Base-by-base conservation (phyloP, 768 basidiomycete genomes). In the Cubamyces lactineus region DNA sequence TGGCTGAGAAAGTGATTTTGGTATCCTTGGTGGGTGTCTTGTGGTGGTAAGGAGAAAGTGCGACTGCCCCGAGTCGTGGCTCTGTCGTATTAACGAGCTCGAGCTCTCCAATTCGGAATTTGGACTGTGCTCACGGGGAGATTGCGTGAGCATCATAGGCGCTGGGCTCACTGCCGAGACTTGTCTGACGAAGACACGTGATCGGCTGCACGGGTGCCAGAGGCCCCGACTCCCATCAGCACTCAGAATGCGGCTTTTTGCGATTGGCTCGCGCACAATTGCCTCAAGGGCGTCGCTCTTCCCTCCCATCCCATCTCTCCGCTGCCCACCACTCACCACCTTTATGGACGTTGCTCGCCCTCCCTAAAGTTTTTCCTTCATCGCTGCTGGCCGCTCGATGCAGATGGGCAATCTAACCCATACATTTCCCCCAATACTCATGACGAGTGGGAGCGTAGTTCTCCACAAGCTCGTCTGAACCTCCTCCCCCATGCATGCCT, bases 381-480 rank as follows among this genome's bases (percentile, higher is more conserved):
- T 34, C 34, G 9, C 34, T 34, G 34, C 5, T 11, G 34, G 34
- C 9, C 15, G 17, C 34, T 48, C 11, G 16, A 8, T 43, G 7
- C 11, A 11, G 15, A 38, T 19, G 19, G 9, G 11, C n/a, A 13
- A 19, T 21, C 43, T 45, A 9, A 3, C 34, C 50, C 9, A 16
- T 9, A 38, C 17, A 28, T 34, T 21, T 21, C 24, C n/a, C 26
- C 5, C 11, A 15, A 15, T 5, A 16, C 7, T 52, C 28, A 15
- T 54, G 65, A 73, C 73, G 70, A 72, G 74, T 71, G 78, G 75
- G 79, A 81, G 80, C 79, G 80, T 68, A 72, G 79, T 80, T 62
- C 81, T 82, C 77, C 71, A 59, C 74, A 79, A 76, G 71, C 76
- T 74, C 73, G 76, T 73, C 57, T 30, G 41, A 57, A 9, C 15